Conservation (phyloP, 202 grass and related monocot species). For the Zizania palustris region DNA sequence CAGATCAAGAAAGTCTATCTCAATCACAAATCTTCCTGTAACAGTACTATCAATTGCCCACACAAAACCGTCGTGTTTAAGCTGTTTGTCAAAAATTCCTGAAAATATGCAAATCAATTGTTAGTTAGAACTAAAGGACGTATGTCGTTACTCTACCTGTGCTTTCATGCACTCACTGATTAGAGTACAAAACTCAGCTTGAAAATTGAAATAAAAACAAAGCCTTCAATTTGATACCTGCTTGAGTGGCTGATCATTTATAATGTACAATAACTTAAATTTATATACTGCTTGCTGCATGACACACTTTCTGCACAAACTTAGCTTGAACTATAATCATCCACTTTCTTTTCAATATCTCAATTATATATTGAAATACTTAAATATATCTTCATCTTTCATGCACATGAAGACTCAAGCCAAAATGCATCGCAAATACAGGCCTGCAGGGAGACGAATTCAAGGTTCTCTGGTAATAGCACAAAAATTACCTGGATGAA, state of each 20-base stretch:
- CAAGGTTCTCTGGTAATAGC: background rate
- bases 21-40: slow-evolving; percentile 87
- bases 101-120: slow-evolving; percentile 27
- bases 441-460: background rate
- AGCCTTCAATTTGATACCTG: slow-evolving; percentile 2
- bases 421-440: background rate
- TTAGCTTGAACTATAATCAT: background rate
- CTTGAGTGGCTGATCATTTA: background rate
- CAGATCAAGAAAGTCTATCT: slow-evolving; percentile 94
- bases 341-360: background rate
- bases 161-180: background rate
- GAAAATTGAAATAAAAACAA: slow-evolving; percentile 16
- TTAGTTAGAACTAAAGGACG: slow-evolving; percentile 12
- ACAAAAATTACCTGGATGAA: slow-evolving; percentile 70
- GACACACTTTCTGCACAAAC: slow-evolving; percentile 8
- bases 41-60: slow-evolving; percentile 76
- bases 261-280: background rate
- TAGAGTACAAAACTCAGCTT: background rate
- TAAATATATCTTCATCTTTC: background rate
- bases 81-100: slow-evolving; percentile 85
- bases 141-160: background rate
- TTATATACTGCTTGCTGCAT: background rate
- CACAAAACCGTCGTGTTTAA: slow-evolving; percentile 91
- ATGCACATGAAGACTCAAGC: background rate
- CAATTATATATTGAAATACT: background rate